A percentile compares a stretch with the other conserved stretches of the same genome.
Conservation (phyloP, 148 eudicot genomes). For the Arctostaphylos glauca region DNA sequence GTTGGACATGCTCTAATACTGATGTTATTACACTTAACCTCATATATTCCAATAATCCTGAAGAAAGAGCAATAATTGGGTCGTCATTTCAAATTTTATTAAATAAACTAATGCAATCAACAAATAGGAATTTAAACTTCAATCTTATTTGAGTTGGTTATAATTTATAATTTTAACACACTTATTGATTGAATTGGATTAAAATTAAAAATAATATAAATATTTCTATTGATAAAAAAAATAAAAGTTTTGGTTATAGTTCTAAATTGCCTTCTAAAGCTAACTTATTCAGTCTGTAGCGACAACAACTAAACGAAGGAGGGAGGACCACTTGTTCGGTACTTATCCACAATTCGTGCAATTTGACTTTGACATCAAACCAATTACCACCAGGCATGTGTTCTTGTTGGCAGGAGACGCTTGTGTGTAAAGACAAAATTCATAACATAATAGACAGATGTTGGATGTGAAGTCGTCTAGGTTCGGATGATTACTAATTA, state of each 20-base stretch:
- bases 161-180: no score
- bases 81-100: no score
- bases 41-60: not conserved
- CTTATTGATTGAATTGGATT: no score
- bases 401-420: not conserved
- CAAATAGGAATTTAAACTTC: no score
- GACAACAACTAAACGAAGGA: not conserved
- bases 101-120: no score
- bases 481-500: not conserved
- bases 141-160: no score
- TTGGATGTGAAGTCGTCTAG: not conserved
- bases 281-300: not conserved
- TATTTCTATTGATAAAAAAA: no score
- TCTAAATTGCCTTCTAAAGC: not conserved
- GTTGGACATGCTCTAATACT: no score
- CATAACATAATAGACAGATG: not conserved
- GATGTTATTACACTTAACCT: not conserved
- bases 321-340: not conserved
- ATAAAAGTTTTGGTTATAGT: no score
- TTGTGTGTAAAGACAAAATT: not conserved
- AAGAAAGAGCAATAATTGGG: not conserved
- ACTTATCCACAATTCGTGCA: not conserved
- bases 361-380: not conserved
- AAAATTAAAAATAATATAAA: no score
- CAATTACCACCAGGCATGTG: not conserved